Evolutionary conservation across 257 asterid species (phyloP).

Genomic region (Fraxinus excelsior): DNA sequence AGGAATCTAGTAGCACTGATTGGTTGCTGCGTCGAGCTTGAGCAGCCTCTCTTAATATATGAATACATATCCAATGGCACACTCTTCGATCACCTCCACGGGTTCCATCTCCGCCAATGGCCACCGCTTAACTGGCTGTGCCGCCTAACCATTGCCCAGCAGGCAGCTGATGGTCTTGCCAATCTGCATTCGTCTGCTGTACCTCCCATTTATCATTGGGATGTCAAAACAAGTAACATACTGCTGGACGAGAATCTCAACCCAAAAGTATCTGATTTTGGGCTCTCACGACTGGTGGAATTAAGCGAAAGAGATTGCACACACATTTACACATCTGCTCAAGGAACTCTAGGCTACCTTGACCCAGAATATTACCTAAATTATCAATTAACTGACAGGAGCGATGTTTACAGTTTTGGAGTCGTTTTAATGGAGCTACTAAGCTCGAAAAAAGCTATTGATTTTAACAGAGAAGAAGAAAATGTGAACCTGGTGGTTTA

Average conservation of each 20-base stretch:
- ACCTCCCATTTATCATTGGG: slow-evolving; percentile 63
- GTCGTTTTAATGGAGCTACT: slow-evolving; percentile 58
- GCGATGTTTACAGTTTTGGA: slow-evolving; percentile 72
- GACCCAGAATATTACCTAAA: slow-evolving; percentile 65
- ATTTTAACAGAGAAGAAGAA: slow-evolving; percentile 60
- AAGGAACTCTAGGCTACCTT: slow-evolving; percentile 62
- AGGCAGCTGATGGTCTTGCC: slow-evolving; percentile 50
- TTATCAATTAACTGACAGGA: slow-evolving; percentile 49
- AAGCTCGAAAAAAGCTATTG: slow-evolving; percentile 54
- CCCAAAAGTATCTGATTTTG: slow-evolving; percentile 62
- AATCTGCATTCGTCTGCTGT: slow-evolving; percentile 58
- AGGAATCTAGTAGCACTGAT: slow-evolving; percentile 50
- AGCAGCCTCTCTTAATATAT: slow-evolving; percentile 52
- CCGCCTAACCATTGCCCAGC: slow-evolving; percentile 49
- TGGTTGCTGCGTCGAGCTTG: slow-evolving; percentile 66
- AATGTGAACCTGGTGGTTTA: slow-evolving; percentile 62
- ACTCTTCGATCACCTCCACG: slow-evolving; percentile 56
- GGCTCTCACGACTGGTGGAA: slow-evolving; percentile 54
- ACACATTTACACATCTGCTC: slow-evolving; percentile 60
- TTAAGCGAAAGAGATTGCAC: slow-evolving; percentile 47
- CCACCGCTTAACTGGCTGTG: slow-evolving; percentile 47
- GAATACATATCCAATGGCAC: slow-evolving; percentile 57
- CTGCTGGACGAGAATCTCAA: slow-evolving; percentile 53
- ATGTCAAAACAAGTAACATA: slow-evolving; percentile 59
- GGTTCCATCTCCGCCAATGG: slow-evolving; percentile 19